Evolutionary conservation across 2,329 filamentous ascomycete species (phyloP).

Genomic region (Ceratocystis cubensis): DNA sequence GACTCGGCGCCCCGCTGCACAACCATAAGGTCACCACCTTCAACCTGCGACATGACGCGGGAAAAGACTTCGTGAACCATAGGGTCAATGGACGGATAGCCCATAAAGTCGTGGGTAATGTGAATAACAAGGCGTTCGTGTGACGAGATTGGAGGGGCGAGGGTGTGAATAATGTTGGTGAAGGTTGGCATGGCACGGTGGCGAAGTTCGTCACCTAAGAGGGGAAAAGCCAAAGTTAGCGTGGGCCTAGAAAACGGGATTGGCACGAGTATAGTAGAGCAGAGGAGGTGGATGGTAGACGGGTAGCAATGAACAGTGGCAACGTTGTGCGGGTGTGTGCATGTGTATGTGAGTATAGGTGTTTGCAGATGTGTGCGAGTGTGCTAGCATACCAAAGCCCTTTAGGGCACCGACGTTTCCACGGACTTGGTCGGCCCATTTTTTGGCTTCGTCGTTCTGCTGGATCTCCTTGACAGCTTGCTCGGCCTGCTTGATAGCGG

Average conservation of each 20-base stretch:
- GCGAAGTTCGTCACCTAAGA: slow-evolving; percentile 68
- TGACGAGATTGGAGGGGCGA: slow-evolving; percentile 90
- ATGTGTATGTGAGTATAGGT: no score
- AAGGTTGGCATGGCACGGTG: slow-evolving; percentile 86
- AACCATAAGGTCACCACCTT: slow-evolving; percentile 88
- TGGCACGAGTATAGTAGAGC: slow-evolving; percentile 8
- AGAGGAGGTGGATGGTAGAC: slow-evolving; percentile 26
- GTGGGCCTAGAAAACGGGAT: not conserved
- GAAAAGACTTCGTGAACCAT: slow-evolving; percentile 85
- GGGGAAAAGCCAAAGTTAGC: not conserved
- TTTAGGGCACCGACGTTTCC: slow-evolving; percentile 73
- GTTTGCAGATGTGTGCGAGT: not conserved
- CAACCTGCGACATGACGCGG: slow-evolving; percentile 96
- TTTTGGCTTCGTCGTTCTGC: slow-evolving; percentile 89
- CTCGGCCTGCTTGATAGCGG: slow-evolving; percentile 78
- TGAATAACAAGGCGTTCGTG: slow-evolving; percentile 96
- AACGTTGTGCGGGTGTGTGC: no score
- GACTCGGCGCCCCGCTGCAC: slow-evolving; percentile 87
- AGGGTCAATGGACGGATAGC: slow-evolving; percentile 88
- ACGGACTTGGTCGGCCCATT: slow-evolving; percentile 87
- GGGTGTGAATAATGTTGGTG: slow-evolving; percentile 83
- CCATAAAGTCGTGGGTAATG: slow-evolving; percentile 88
- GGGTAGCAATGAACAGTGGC: no score
- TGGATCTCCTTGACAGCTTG: slow-evolving; percentile 89
- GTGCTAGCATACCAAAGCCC: slow-evolving; percentile 52